phyloP scores from a whole-genome alignment of 2,329 filamentous ascomycete genomes.

The Emergomyces pasteurianus region DNA sequence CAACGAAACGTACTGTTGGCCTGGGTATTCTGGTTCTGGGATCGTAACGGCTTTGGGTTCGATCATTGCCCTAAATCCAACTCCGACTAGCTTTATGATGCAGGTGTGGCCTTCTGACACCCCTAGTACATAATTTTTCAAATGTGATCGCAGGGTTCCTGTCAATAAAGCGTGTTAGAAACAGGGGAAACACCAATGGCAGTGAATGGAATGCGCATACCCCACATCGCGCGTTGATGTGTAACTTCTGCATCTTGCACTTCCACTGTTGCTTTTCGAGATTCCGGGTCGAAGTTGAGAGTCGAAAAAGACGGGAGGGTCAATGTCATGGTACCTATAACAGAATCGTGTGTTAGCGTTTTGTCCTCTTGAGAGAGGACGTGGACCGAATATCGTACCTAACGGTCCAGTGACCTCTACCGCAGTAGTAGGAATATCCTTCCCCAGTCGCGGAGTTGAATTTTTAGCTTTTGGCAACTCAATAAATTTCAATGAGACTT shows the following conservation, averaged over 20 bases:
- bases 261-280: conserved; percentile 53
- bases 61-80: conserved; percentile 84
- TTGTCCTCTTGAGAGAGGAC: conserved; percentile 3
- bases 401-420: conserved; percentile 72
- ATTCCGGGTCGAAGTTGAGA: conserved; percentile 53
- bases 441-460: conserved; percentile 16
- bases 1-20: conserved; percentile 78
- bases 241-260: conserved; percentile 57
- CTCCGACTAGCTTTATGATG: conserved; percentile 83
- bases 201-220: conserved; percentile 38
- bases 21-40: conserved; percentile 51
- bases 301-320: conserved; percentile 68
- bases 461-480: conserved; percentile 53
- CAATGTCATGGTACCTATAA: conserved; percentile 59
- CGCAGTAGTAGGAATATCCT: conserved; percentile 47
- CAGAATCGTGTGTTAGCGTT: conserved; percentile 8
- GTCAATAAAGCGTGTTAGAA: conserved; percentile 13
- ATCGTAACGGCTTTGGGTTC: conserved; percentile 62
- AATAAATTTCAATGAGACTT: conserved; percentile 61
- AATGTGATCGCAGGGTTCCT: conserved; percentile 84
- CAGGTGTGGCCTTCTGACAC: conserved; percentile 95
- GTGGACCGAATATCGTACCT: conserved; percentile 39
- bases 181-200: neutral
- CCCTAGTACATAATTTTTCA: conserved; percentile 82
- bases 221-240: conserved; percentile 92